These are phyloP conservation scores for Turritis glabra DNA, from an alignment of 345 rosid species.

Conservation along the genomic window DNA sequence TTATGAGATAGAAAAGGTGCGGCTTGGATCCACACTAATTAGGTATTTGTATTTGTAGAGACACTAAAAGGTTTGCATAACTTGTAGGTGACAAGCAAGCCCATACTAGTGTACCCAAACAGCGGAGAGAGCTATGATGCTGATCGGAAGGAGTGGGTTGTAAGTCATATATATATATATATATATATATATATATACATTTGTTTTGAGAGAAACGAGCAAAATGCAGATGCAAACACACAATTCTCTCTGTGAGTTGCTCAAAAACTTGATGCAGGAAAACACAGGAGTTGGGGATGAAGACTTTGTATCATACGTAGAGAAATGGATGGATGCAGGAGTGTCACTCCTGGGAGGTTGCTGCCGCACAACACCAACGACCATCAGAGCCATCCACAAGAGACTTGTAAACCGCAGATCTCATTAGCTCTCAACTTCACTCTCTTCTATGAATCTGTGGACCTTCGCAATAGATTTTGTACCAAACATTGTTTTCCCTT, in stretches of 20 bases:
- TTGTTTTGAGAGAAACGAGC: not conserved
- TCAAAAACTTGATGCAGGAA: constrained; percentile 47
- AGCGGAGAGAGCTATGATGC: constrained; percentile 80
- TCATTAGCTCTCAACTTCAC: not conserved
- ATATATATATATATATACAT: not conserved
- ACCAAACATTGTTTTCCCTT: constrained; percentile 1
- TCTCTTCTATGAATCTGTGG: not conserved
- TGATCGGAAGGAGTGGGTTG: constrained; percentile 71
- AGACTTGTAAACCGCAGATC: constrained; percentile 46
- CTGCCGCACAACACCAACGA: constrained; percentile 69
- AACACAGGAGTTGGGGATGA: constrained; percentile 73
- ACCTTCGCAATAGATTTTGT: not conserved
- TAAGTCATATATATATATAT: constrained; percentile 38
- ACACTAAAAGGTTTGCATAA: not conserved
- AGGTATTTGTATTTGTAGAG: not conserved
- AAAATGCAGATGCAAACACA: not conserved
- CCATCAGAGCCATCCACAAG: constrained; percentile 59
- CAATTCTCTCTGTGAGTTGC: not conserved
- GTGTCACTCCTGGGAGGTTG: constrained; percentile 76
- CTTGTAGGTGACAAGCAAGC: constrained; percentile 73
- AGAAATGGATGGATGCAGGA: constrained; percentile 65
- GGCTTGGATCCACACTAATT: not conserved
- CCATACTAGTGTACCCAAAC: constrained; percentile 71
- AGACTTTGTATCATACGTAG: constrained; percentile 68
- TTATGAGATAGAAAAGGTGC: constrained; percentile 53